Evolutionary conservation across 331 rosid genomes (phyloP).

Genomic region (Prunus yedoensis): DNA sequence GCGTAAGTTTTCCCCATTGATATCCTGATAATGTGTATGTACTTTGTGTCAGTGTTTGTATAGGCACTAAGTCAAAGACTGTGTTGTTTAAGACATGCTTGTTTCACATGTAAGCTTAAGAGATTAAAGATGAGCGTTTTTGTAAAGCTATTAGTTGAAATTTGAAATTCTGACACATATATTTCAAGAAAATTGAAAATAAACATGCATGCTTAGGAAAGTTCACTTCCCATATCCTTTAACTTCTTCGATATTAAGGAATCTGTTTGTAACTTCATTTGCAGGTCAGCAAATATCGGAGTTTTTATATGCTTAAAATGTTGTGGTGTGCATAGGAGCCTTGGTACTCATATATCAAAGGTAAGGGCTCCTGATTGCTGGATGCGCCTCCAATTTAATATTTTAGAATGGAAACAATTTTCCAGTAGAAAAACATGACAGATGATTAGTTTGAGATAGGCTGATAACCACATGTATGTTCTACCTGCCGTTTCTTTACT

Average conservation of each 20-base stretch:
- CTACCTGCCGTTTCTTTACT: background rate
- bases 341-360: constrained; percentile 96
- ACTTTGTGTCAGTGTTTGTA: background rate
- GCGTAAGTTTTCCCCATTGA: constrained; percentile 64
- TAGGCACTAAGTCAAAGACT: background rate
- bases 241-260: background rate
- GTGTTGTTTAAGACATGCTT: background rate
- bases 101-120: background rate
- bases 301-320: constrained; percentile 96
- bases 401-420: background rate
- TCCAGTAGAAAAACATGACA: background rate
- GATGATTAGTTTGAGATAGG: background rate
- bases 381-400: background rate
- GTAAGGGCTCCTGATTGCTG: constrained; percentile 33
- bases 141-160: background rate
- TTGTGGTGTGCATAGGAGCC: constrained; percentile 96
- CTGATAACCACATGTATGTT: background rate
- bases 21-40: background rate
- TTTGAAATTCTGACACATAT: background rate
- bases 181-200: background rate
- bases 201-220: background rate
- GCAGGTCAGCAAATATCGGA: constrained; percentile 96
- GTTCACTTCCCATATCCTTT: background rate
- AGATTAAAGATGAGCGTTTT: background rate
- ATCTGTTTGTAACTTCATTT: constrained; percentile 25